Conservation (phyloP, 345 rosid species). For the Ceriops tagal region DNA sequence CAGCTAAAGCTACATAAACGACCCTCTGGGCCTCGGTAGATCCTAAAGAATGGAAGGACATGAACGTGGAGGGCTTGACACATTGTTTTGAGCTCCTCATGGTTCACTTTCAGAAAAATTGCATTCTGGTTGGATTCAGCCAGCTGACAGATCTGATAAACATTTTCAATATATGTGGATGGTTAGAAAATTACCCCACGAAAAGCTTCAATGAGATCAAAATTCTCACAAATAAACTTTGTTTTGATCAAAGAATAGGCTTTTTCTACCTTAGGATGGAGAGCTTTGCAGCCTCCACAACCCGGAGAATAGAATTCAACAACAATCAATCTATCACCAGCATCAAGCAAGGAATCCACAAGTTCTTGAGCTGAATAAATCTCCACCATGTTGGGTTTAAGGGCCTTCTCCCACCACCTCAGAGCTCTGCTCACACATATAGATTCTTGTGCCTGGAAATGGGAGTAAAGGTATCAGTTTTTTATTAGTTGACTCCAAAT, state of each 20-base stretch:
- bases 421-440: conserved; percentile 42
- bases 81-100: conserved; percentile 60
- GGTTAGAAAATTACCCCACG: background rate
- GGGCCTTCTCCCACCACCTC: conserved; percentile 83
- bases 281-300: conserved; percentile 85
- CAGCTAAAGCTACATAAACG: conserved; percentile 57
- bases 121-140: conserved; percentile 65
- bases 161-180: background rate
- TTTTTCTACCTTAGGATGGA: conserved; percentile 66
- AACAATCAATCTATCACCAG: conserved; percentile 59
- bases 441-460: conserved; percentile 42
- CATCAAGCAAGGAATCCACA: conserved; percentile 44
- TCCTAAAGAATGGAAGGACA: conserved; percentile 76
- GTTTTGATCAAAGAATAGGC: background rate
- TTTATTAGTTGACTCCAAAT: background rate
- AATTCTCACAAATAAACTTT: background rate
- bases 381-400: conserved; percentile 58
- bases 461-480: conserved; percentile 3
- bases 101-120: conserved; percentile 64
- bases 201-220: background rate
- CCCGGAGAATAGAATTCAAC: conserved; percentile 74
- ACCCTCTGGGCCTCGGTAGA: conserved; percentile 73
- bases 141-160: conserved; percentile 64
- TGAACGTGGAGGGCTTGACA: conserved; percentile 59
- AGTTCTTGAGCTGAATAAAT: conserved; percentile 63